These are phyloP conservation scores for Scutellaria barbata DNA, from an alignment of 257 asterid genomes.

Conservation along the genomic window DNA sequence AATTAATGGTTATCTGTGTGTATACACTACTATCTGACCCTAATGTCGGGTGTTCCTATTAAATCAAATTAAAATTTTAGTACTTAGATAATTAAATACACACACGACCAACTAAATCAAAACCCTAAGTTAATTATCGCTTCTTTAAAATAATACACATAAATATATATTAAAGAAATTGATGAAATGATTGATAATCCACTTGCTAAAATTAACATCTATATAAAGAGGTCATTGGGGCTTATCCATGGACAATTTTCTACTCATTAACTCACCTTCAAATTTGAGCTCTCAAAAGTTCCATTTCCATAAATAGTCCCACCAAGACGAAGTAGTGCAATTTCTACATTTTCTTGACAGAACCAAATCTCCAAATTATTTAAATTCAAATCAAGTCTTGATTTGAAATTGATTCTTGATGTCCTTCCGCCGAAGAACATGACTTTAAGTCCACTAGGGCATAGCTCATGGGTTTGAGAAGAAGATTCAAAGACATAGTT, in stretches of 20 bases:
- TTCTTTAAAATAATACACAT: background rate
- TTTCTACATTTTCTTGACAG: background rate
- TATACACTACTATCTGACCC: no score
- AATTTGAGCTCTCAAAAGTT: background rate
- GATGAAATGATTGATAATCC: background rate
- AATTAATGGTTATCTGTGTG: no score
- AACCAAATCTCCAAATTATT: background rate
- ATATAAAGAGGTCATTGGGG: background rate
- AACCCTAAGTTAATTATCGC: background rate
- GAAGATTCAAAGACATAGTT: no score
- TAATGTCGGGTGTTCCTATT: no score
- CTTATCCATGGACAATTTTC: background rate
- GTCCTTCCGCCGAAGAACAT: no score
- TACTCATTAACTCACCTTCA: background rate
- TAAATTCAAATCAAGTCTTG: background rate
- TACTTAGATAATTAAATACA: no score
- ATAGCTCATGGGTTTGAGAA: no score
- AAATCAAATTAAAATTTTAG: no score
- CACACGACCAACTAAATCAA: background rate
- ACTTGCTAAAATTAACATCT: background rate
- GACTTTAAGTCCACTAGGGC: no score
- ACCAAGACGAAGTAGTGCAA: background rate
- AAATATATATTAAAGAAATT: background rate
- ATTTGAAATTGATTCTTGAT: background rate
- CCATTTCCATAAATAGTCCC: background rate